These are phyloP conservation scores for Coniochaeta hoffmannii DNA, from an alignment of 2,329 filamentous ascomycete genomes.

Conservation along the genomic window DNA sequence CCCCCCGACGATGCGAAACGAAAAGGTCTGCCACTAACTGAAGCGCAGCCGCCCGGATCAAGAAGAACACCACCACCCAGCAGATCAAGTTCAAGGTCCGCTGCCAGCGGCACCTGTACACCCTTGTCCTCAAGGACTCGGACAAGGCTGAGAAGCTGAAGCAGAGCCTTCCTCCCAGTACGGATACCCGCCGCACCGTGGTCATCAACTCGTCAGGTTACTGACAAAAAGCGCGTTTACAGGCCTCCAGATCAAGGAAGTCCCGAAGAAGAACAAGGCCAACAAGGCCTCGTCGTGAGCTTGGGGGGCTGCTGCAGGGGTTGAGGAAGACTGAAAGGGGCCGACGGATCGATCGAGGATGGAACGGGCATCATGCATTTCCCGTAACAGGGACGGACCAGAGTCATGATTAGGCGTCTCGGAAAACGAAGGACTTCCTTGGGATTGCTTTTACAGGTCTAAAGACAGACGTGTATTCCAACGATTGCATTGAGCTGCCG, in stretches of 20 bases:
- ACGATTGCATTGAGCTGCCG: conserved; percentile 15
- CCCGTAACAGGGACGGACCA: conserved; percentile 20
- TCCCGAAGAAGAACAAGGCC: conserved; percentile 35
- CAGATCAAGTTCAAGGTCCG: conserved; percentile 99
- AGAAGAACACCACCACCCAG: conserved; percentile 86
- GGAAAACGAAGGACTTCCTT: conserved; percentile 41
- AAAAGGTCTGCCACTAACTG: conserved; percentile 9
- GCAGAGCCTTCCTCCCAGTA: conserved; percentile 97
- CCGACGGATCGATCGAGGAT: conserved; percentile 4
- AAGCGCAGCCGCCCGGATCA: conserved; percentile 71
- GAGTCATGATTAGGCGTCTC: conserved; percentile 44
- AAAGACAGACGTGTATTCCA: conserved; percentile 17
- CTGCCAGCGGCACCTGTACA: conserved; percentile 95
- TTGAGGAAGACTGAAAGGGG: neutral
- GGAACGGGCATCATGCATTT: conserved; percentile 16
- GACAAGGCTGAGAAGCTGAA: conserved; percentile 99
- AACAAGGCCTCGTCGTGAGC: conserved; percentile 15
- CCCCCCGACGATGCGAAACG: conserved; percentile 8
- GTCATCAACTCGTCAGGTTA: neutral
- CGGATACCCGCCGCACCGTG: conserved; percentile 26
- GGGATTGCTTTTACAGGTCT: conserved; percentile 33
- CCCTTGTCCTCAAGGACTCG: conserved; percentile 93
- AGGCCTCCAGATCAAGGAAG: conserved; percentile 47
- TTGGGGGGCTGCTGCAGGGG: conserved; percentile 21
- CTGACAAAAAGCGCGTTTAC: conserved; percentile 1